Conservation (phyloP, 495 filamentous ascomycete species). For the Talaromyces trachyspermus region DNA sequence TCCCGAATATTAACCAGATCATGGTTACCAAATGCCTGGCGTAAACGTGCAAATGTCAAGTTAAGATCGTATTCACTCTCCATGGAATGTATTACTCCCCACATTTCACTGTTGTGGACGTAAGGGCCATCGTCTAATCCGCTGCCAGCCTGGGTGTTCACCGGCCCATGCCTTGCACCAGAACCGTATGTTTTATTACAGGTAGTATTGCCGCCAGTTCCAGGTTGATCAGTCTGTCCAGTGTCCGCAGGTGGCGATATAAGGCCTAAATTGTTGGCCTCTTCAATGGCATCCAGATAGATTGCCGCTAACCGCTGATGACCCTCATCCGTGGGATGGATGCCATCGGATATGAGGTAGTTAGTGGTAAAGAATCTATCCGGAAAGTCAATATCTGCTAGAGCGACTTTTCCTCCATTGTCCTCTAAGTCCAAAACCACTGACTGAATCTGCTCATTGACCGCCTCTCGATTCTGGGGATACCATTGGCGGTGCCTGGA, state of each 20-base stretch:
- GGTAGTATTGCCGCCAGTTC: not conserved
- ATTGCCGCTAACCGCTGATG: constrained; percentile 49
- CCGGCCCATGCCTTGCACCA: not conserved
- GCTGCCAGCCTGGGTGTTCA: not conserved
- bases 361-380: not conserved
- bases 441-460: not conserved
- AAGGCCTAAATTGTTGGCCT: not conserved
- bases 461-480: not conserved
- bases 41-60: not conserved
- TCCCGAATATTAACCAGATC: not conserved
- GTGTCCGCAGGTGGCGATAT: not conserved
- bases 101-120: not conserved
- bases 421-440: not conserved
- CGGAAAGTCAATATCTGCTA: not conserved
- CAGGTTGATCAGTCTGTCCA: not conserved
- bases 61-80: not conserved
- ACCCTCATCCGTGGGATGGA: constrained; percentile 42
- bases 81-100: not conserved
- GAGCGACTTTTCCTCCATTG: not conserved
- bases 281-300: constrained; percentile 39
- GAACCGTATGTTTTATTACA: not conserved
- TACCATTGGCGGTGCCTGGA: constrained; percentile 19
- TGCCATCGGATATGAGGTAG: constrained; percentile 25
- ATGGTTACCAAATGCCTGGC: not conserved
- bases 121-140: not conserved